Percentiles rank a stretch among this genome's conserved stretches.
Evolutionary conservation across 495 filamentous ascomycete species (phyloP).

Genomic region (Beverwykella pulmonaria): DNA sequence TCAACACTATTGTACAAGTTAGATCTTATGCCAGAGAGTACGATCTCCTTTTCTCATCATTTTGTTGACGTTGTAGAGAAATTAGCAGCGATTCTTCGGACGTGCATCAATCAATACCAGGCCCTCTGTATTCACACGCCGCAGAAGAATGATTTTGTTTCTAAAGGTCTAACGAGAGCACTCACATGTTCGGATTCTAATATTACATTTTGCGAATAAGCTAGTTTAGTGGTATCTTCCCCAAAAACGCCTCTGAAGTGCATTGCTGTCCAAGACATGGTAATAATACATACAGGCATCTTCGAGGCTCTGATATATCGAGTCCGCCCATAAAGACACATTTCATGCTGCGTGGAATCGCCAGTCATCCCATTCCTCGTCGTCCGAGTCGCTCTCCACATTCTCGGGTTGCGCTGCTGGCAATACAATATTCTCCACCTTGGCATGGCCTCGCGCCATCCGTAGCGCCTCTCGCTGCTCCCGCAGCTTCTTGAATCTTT

Average conservation of each 20-base stretch:
- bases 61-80: no score
- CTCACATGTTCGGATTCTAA: no score
- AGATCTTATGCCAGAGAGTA: no score
- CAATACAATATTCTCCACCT: slow-evolving; percentile 48
- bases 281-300: slow-evolving; percentile 6
- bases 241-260: slow-evolving; percentile 8
- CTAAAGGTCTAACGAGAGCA: no score
- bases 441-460: slow-evolving; percentile 55
- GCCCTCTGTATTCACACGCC: no score
- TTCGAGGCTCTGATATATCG: background rate
- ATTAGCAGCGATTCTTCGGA: no score
- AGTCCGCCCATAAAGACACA: background rate
- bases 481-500: slow-evolving; percentile 73
- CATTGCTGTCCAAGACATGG: background rate
- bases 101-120: no score
- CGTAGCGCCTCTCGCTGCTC: slow-evolving; percentile 66
- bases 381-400: slow-evolving; percentile 58
- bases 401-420: slow-evolving; percentile 40
- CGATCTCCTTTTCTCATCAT: no score
- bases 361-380: slow-evolving; percentile 72
- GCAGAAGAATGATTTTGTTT: no score
- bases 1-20: no score
- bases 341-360: slow-evolving; percentile 50
- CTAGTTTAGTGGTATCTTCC: slow-evolving; percentile 13
- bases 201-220: no score